A percentile compares a stretch with the other conserved stretches of the same genome.
Conservation (phyloP, 2,329 filamentous ascomycete genomes). For the Alternaria triticina region DNA sequence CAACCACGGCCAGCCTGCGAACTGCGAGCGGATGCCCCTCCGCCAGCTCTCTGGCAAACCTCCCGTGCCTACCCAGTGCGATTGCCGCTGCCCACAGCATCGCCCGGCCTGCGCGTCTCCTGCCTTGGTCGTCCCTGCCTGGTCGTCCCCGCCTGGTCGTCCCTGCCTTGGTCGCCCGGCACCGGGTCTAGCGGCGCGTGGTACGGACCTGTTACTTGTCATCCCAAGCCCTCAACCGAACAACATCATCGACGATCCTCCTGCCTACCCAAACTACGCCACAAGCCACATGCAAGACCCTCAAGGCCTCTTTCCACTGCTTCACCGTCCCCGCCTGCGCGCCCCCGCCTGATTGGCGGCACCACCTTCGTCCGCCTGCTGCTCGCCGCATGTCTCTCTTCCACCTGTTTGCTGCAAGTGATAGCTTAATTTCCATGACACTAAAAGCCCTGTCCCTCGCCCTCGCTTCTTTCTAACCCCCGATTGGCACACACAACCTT, state of each 20-base stretch:
- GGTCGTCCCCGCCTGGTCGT: too few relatives aligned
- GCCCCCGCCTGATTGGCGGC: conserved; percentile 9
- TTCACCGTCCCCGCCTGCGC: not conserved
- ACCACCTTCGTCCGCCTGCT: not conserved
- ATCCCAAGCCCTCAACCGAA: not conserved
- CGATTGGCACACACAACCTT: conserved; percentile 5
- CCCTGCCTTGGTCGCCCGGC: not conserved
- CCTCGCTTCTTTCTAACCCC: not conserved
- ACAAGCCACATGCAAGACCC: conserved; percentile 10
- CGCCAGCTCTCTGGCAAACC: not conserved
- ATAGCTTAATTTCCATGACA: not conserved
- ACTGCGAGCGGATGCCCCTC: not conserved
- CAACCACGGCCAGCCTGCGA: not conserved
- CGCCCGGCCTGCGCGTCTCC: not conserved
- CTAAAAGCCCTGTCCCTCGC: not conserved
- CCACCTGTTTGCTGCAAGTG: conserved; percentile 2
- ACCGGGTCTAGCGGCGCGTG: not conserved
- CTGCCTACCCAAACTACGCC: not conserved
- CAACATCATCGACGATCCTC: conserved; percentile 6
- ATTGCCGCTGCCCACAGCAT: conserved; percentile 9
- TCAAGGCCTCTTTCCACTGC: not conserved
- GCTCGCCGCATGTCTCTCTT: not conserved
- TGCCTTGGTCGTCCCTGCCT: not conserved
- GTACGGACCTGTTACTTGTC: conserved; percentile 1
- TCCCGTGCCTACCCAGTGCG: not conserved